phyloP scores from a whole-genome alignment of 2,329 filamentous ascomycete genomes.

The Periconia sp. region DNA sequence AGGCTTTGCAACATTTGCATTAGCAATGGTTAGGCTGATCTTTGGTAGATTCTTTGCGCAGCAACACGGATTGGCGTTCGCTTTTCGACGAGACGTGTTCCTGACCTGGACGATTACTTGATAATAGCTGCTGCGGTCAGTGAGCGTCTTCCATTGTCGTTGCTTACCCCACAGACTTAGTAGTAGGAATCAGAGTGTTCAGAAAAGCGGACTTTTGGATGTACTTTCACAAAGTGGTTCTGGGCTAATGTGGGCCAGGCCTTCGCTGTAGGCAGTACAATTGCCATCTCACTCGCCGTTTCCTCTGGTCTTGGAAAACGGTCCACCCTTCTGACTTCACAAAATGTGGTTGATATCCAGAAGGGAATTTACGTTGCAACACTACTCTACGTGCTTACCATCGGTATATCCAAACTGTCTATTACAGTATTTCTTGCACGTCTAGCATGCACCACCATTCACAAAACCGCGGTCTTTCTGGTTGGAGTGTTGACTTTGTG shows the following conservation, averaged over 20 bases:
- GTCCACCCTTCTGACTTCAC: conserved; percentile 15
- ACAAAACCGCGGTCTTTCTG: conserved; percentile 16
- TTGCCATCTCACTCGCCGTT: conserved; percentile 27
- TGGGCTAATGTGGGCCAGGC: conserved; percentile 5
- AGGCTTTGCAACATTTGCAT: neutral
- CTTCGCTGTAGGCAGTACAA: conserved; percentile 27
- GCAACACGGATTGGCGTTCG: conserved; percentile 22
- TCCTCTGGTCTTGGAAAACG: conserved; percentile 25
- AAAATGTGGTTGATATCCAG: conserved; percentile 17
- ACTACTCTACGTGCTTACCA: conserved; percentile 26
- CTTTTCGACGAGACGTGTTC: conserved; percentile 18
- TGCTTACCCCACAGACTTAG: too few species aligned
- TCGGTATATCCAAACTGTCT: conserved; percentile 32
- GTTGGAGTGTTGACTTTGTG: conserved; percentile 19
- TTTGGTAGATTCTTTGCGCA: conserved; percentile 23
- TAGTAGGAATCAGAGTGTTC: too few species aligned
- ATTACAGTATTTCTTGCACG: conserved; percentile 26
- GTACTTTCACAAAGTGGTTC: too few species aligned
- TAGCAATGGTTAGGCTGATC: too few species aligned
- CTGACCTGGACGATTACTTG: conserved; percentile 25
- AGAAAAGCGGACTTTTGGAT: too few species aligned
- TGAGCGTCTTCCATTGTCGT: too few species aligned
- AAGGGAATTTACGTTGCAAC: conserved; percentile 28
- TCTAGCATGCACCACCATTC: conserved; percentile 18
- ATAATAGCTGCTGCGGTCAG: conserved; percentile 25